Base-by-base conservation (phyloP, 306 rosid genomes). In the Pyrus bretschneideri region DNA sequence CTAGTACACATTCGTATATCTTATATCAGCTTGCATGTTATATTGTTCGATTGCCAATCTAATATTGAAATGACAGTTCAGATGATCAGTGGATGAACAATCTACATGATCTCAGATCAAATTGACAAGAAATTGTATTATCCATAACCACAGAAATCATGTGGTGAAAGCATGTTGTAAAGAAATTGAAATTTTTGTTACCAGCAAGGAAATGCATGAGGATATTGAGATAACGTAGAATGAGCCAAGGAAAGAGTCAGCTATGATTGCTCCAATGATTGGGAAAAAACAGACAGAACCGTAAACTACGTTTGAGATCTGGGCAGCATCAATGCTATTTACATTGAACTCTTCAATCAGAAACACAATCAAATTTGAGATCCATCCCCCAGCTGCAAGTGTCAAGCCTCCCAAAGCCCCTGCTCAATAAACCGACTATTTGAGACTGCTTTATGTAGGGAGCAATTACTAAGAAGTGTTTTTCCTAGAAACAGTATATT, bases 161-260 rank as follows among this genome's bases (percentile, higher is more conserved):
- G 6, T 14, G 21, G 21, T 52, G 6, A 5, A 58, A 58, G 63
- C 13, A 21, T 58, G 63, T n/a, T 22, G 14, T 21, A 58, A 58
- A 52, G 29, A 22, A 12, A 3, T 10, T 58, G 25, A 9, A 14
- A 4, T 61, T 57, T 61, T 61, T 4, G 13, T 12, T 63, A 82
- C 85, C 85, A 82, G 11, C 40, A 82, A 65, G 33, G 75, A 78
- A 72, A 82, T 69, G 22, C 63, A 69, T 6, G 79, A 70, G 31
- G 85, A 82, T 35, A 82, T 14, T 29, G 76, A 51, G 58, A 44
- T 69, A 11, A 90, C 89, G 9, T 82, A 55, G 78, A 84, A 87
- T 67, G 88, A 86, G 42, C 87, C 86, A 2, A 74, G 60, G 82
- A 84, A 84, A 66, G 91, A 80, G 78, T 90, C 91, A 27, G 94